Evolutionary conservation across 192 early-diverging fungal species (phyloP).

Genomic region (Coemansia sp.): DNA sequence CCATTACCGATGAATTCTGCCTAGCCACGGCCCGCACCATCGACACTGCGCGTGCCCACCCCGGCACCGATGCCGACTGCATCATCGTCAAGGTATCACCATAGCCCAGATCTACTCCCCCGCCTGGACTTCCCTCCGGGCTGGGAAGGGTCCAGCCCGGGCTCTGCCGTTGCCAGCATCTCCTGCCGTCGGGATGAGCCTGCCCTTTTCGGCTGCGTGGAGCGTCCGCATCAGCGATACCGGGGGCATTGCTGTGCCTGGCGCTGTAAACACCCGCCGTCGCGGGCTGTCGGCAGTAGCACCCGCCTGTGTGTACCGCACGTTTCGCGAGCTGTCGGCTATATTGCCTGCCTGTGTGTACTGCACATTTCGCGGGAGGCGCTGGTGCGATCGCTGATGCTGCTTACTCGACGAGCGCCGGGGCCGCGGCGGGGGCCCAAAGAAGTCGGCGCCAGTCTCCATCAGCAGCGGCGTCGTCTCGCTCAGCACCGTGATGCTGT

Average conservation of each 20-base stretch:
- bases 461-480: constrained; percentile 36
- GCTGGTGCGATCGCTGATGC: neutral
- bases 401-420: neutral
- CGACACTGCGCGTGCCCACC: constrained; percentile 60
- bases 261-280: too few relatives aligned
- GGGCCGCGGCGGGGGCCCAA: constrained; percentile 8
- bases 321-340: neutral
- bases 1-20: constrained; percentile 65
- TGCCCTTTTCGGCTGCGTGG: too few relatives aligned
- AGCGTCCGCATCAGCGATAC: too few relatives aligned
- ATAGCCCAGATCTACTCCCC: too few relatives aligned
- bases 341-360: neutral
- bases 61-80: constrained; percentile 82
- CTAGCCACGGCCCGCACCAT: constrained; percentile 56
- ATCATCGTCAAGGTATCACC: constrained; percentile 44
- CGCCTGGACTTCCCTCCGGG: too few relatives aligned
- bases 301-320: neutral
- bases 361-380: neutral
- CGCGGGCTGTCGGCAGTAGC: too few relatives aligned
- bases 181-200: too few relatives aligned
- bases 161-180: too few relatives aligned
- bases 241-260: too few relatives aligned
- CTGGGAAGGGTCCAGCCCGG: too few relatives aligned
- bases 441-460: constrained; percentile 34
- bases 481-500: constrained; percentile 32